Evolutionary conservation across 2,329 filamentous ascomycete genomes (phyloP), one percentile per base, ranked within the genome.

Genomic region (Penicillium sp.): DNA sequence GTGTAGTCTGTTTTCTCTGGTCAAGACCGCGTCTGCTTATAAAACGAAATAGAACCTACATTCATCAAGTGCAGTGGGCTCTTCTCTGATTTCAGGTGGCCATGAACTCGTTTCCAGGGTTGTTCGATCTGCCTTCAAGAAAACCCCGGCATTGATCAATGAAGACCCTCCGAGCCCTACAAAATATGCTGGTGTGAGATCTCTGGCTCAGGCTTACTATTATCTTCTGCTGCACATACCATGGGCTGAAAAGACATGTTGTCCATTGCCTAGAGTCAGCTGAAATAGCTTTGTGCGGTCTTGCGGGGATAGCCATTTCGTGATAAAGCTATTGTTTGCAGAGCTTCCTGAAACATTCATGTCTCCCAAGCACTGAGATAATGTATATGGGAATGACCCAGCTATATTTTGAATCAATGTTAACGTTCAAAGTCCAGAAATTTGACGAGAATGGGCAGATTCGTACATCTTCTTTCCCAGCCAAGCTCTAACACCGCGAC

Each of bases 121-220:
- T 4, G 76, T 75, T 13, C 80, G 67, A 52, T 87, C 84, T 2
- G 84, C 81, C 59, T 83, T 78, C 14, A 52, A 11, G 88, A 86
- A 89, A 2, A 89, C 82, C 63, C 88, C 88, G 9, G 86, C 85
- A 58, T 89, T 89, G 39, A 89, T 79, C 27, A 89, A 87, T 2
- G 85, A 86, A 9, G 49, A 40, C 22, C 86, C 86, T 10, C 86
- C 86, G 29, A 89, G 81, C 1, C 85, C 79, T 82, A 40, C n/a
- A 49, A n/a, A 27, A 24, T 16, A 32, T 31, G n/a, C 22, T n/a
- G n/a, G 18, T 7, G 6, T 36, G 9, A 10, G 16, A 8, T 9
- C 13, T 16, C 34, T 14, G 5, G 36, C 24, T 7, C 3, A 31
- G 14, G 16, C 5, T 16, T 8, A 6, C 2, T 21, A 14, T 16